These are phyloP conservation scores for Boletus sp. DNA, from an alignment of 768 basidiomycete species.

Conservation along the genomic window DNA sequence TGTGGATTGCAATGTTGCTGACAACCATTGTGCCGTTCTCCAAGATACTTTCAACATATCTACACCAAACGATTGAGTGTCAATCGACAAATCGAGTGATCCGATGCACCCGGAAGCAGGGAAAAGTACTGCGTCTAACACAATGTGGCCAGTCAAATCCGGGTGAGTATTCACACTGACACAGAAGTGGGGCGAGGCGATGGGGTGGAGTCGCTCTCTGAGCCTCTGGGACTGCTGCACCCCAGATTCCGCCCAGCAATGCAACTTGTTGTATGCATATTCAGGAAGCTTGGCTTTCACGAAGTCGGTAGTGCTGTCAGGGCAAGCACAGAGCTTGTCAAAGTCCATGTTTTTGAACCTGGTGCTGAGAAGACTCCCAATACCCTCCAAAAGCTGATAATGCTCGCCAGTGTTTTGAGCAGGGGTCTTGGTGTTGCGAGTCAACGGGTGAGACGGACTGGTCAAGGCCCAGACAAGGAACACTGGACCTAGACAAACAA, in stretches of 20 bases:
- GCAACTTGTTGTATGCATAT: conserved; percentile 30
- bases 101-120: no score
- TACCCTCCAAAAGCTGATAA: conserved; percentile 32
- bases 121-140: conserved; percentile 41
- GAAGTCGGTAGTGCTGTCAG: conserved; percentile 18
- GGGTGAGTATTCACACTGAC: conserved; percentile 32
- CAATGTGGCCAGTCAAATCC: conserved; percentile 41
- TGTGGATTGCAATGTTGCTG: conserved; percentile 26
- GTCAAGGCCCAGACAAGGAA: no score
- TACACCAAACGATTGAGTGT: no score
- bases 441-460: no score
- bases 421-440: no score
- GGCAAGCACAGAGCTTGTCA: conserved; percentile 24
- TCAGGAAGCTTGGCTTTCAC: conserved; percentile 26
- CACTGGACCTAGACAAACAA: no score
- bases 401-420: conserved; percentile 33
- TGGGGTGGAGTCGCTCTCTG: conserved; percentile 29
- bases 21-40: conserved; percentile 34
- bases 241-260: no score
- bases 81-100: no score
- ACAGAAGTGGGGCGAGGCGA: conserved; percentile 37
- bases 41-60: no score
- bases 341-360: conserved; percentile 32
- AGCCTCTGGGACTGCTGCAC: conserved; percentile 29
- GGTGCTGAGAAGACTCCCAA: conserved; percentile 28